These are phyloP conservation scores for Alopecurus myosuroides DNA, from an alignment of 176 grass and related monocot species.

Conservation along the genomic window DNA sequence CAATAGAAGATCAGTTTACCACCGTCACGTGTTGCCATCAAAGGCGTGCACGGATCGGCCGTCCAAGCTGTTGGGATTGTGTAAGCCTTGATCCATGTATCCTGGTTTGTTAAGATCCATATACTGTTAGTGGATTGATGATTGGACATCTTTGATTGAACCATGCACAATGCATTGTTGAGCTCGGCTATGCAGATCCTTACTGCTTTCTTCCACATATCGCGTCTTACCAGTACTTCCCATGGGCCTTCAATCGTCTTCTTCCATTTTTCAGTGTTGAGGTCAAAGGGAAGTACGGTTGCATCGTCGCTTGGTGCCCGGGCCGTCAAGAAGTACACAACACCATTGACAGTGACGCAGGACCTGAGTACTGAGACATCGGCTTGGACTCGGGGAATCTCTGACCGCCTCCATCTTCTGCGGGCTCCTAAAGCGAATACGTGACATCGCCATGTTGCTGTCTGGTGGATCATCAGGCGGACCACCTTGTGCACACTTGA, in stretches of 20 bases:
- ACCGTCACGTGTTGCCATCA: not conserved
- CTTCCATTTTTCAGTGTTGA: not conserved
- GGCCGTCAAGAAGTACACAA: not conserved
- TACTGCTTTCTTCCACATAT: too few relatives aligned
- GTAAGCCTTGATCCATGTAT: not conserved
- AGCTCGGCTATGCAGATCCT: not conserved
- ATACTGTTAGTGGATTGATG: not conserved
- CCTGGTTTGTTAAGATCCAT: not conserved
- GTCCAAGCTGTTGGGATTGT: not conserved
- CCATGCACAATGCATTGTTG: not conserved
- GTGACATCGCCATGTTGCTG: not conserved
- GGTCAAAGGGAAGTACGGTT: not conserved
- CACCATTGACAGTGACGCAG: not conserved
- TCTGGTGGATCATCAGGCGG: not conserved
- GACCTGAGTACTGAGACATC: not conserved
- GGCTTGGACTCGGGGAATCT: not conserved
- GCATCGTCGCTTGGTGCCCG: not conserved
- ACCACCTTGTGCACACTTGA: not conserved
- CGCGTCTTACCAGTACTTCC: not conserved
- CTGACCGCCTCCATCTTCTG: not conserved
- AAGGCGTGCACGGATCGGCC: not conserved
- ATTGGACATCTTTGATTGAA: not conserved
- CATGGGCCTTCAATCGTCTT: not conserved
- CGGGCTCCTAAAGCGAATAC: not conserved
- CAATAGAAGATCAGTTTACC: not conserved